Evolutionary conservation across 192 early-diverging fungal species (phyloP).

Genomic region (Dimargaris cristalligena): DNA sequence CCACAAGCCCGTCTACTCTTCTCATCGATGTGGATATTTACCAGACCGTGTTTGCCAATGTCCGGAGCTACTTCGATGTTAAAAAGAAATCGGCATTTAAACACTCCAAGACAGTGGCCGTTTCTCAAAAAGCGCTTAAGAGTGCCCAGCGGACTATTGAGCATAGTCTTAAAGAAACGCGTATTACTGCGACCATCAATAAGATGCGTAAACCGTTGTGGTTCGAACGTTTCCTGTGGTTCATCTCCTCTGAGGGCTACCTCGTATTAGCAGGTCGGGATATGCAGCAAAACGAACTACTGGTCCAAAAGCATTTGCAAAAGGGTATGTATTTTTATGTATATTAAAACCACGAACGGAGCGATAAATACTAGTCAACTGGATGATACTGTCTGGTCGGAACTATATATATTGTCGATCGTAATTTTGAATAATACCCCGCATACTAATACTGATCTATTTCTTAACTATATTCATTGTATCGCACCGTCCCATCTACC

Average conservation of each 20-base stretch:
- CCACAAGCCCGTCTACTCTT: constrained; percentile 21
- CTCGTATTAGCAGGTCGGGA: constrained; percentile 86
- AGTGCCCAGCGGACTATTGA: constrained; percentile 81
- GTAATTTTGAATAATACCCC: too few relatives aligned
- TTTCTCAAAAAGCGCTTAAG: constrained; percentile 72
- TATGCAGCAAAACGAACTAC: constrained; percentile 80
- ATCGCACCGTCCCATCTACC: too few relatives aligned
- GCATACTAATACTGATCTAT: too few relatives aligned
- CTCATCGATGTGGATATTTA: constrained; percentile 77
- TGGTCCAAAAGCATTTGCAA: constrained; percentile 54
- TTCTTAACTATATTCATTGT: too few relatives aligned
- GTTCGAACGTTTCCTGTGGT: constrained; percentile 99
- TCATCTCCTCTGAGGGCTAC: constrained; percentile 81
- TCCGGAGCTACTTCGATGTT: constrained; percentile 70
- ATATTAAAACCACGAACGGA: too few relatives aligned
- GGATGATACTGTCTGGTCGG: too few relatives aligned
- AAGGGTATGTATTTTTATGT: too few relatives aligned
- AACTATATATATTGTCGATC: too few relatives aligned
- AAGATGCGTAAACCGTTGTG: constrained; percentile 84
- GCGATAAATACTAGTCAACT: too few relatives aligned
- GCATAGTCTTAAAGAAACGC: constrained; percentile 57
- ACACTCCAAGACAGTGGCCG: constrained; percentile 76
- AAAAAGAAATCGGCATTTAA: constrained; percentile 73
- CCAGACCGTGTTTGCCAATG: constrained; percentile 75
- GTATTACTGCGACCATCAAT: constrained; percentile 56